A percentile compares a stretch with the other conserved stretches of the same genome.
phyloP scores from a whole-genome alignment of 305 asterid species.

The Fraxinus angustifolia region DNA sequence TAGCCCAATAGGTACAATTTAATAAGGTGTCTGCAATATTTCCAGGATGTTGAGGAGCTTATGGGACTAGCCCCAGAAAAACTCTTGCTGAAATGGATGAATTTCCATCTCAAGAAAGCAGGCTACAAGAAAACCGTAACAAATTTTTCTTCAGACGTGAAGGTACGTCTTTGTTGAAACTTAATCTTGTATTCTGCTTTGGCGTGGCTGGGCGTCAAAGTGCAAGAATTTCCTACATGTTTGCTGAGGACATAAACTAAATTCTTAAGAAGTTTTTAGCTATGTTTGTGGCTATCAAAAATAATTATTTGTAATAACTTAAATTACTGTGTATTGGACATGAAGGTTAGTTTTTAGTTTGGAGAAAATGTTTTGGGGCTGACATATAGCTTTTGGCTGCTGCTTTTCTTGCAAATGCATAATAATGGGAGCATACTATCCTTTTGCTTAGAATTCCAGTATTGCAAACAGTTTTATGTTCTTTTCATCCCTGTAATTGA shows the following conservation, averaged over 20 bases:
- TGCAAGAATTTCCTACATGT: neutral
- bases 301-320: neutral
- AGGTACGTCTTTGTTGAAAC: slow-evolving; percentile 41
- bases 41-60: slow-evolving; percentile 96
- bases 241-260: neutral
- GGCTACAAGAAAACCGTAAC: slow-evolving; percentile 82
- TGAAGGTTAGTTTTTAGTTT: neutral
- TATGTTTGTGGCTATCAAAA: neutral
- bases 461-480: neutral
- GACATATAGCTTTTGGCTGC: neutral
- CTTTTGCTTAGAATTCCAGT: neutral
- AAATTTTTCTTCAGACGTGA: slow-evolving; percentile 88
- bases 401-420: neutral
- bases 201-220: neutral
- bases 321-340: neutral
- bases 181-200: neutral
- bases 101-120: slow-evolving; percentile 90
- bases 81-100: slow-evolving; percentile 91
- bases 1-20: neutral
- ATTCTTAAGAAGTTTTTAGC: neutral
- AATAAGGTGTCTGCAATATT: slow-evolving; percentile 13
- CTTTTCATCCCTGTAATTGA: neutral
- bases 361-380: neutral
- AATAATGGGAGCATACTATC: neutral
- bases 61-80: slow-evolving; percentile 98